Evolutionary conservation across 106 monocot genomes (phyloP).

Genomic region (Iris macrosiphon): DNA sequence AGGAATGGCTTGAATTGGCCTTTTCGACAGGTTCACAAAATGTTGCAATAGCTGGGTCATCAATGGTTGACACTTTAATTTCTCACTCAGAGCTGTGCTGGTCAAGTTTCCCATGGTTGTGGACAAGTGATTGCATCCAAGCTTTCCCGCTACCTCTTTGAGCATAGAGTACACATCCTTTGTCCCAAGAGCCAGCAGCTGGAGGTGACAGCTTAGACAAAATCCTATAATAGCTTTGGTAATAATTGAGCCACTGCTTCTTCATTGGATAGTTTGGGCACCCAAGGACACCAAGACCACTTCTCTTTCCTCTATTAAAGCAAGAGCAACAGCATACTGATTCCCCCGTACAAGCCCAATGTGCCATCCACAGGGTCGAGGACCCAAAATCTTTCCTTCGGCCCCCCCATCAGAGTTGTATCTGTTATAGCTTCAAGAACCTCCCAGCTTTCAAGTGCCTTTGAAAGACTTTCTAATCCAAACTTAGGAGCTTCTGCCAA

Average conservation of each 20-base stretch:
- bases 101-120: slow-evolving; percentile 29
- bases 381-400: slow-evolving; percentile 81
- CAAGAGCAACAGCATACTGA: slow-evolving; percentile 89
- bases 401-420: slow-evolving; percentile 67
- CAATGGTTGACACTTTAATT: slow-evolving; percentile 57
- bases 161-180: slow-evolving; percentile 88
- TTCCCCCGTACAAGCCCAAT: slow-evolving; percentile 90
- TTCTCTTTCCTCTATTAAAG: slow-evolving; percentile 73
- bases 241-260: slow-evolving; percentile 82
- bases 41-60: slow-evolving; percentile 74
- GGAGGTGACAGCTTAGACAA: slow-evolving; percentile 68
- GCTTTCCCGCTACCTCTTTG: slow-evolving; percentile 60
- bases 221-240: slow-evolving; percentile 71
- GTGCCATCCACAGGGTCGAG: slow-evolving; percentile 93
- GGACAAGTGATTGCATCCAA: slow-evolving; percentile 89
- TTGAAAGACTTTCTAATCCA: slow-evolving; percentile 46
- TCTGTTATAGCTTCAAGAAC: slow-evolving; percentile 67
- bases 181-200: slow-evolving; percentile 58
- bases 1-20: slow-evolving; percentile 82
- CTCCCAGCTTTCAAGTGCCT: slow-evolving; percentile 26
- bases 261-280: slow-evolving; percentile 96
- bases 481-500: slow-evolving; percentile 58
- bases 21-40: slow-evolving; percentile 94
- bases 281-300: slow-evolving; percentile 70
- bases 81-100: slow-evolving; percentile 15